Conservation (phyloP, 176 grass and related monocot genomes). For the Leersia perrieri region DNA sequence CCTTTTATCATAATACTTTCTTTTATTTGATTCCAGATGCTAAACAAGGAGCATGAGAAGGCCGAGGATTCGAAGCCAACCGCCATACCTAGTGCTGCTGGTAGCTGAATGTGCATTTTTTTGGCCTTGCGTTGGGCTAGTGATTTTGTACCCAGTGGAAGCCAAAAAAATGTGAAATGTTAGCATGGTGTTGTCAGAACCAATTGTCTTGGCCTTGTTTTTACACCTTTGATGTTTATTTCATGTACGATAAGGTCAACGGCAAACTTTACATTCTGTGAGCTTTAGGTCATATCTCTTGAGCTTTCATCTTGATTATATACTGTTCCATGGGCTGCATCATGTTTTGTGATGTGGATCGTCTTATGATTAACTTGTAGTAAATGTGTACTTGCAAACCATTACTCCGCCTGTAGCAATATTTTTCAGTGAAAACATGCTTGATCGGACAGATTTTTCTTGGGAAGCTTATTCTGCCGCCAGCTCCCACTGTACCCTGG, state of each 20-base stretch:
- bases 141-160: neutral
- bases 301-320: constrained; percentile 23
- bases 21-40: constrained; percentile 48
- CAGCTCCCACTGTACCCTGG: no score
- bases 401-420: neutral
- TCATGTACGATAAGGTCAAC: constrained; percentile 41
- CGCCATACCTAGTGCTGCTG: constrained; percentile 36
- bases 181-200: constrained; percentile 23
- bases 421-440: neutral
- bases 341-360: constrained; percentile 18
- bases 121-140: neutral
- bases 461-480: neutral
- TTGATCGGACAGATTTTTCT: neutral
- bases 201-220: constrained; percentile 44
- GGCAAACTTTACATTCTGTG: constrained; percentile 30
- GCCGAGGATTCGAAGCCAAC: constrained; percentile 69
- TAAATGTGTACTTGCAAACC: neutral
- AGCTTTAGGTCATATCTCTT: constrained; percentile 24
- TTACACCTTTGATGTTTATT: constrained; percentile 31
- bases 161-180: constrained; percentile 12
- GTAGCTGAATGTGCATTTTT: constrained; percentile 44
- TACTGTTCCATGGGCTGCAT: constrained; percentile 14
- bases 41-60: constrained; percentile 97
- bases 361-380: constrained; percentile 11
- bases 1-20: neutral